A percentile compares a stretch with the other conserved stretches of the same genome.
Evolutionary conservation across 139 green algal genomes (phyloP).

Genomic region (Coelastrella sp.): DNA sequence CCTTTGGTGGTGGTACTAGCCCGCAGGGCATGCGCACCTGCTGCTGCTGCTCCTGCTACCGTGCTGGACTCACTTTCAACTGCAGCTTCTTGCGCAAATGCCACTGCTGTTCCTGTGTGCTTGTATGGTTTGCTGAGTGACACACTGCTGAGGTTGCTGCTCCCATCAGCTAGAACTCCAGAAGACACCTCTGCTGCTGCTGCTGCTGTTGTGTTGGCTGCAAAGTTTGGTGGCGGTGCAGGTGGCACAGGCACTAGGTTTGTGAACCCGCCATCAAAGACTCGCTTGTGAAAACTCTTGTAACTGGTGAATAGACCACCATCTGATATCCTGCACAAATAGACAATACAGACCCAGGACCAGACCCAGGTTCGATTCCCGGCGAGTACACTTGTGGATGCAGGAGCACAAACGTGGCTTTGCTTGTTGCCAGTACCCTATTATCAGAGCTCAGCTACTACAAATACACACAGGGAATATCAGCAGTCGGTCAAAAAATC

Average conservation of each 20-base stretch:
- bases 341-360: too few species aligned
- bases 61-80: too few species aligned
- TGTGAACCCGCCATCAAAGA: constrained; percentile 40
- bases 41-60: not conserved
- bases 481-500: too few species aligned
- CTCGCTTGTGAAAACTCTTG: constrained; percentile 29
- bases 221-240: constrained; percentile 12
- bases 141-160: not conserved
- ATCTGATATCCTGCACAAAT: constrained; percentile 18
- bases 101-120: not conserved
- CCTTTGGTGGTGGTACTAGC: not conserved
- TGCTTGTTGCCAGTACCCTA: too few species aligned
- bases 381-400: too few species aligned
- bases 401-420: too few species aligned
- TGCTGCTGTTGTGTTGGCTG: not conserved
- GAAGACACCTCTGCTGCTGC: not conserved
- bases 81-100: not conserved
- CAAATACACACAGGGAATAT: too few species aligned
- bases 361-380: too few species aligned
- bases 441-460: too few species aligned
- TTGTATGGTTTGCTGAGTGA: not conserved
- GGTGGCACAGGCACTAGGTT: constrained; percentile 26
- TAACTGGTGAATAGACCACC: constrained; percentile 32
- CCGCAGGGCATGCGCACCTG: not conserved
- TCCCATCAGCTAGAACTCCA: too few species aligned